Evolutionary conservation across 331 rosid genomes (phyloP), one percentile per base, ranked within the genome.

Genomic region (Prunus yedoensis): DNA sequence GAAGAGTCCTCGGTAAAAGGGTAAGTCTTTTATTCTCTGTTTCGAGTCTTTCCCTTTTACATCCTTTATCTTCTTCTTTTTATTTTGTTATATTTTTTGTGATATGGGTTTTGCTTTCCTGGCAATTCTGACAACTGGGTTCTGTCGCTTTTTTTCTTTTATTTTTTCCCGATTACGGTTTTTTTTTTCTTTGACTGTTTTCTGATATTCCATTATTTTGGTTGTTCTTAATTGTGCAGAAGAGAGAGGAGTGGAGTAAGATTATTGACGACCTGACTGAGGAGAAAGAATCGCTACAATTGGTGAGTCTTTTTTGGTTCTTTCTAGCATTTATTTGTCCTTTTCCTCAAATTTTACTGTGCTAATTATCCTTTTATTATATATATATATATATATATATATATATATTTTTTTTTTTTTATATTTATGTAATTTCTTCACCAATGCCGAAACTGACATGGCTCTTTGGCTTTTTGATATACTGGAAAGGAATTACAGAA

Each of bases 401-500:
- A n/a, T n/a, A n/a, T n/a, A n/a, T n/a, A n/a, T n/a, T n/a, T n/a
- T n/a, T n/a, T n/a, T 10, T 4, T 32, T 32, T 32, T 1, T 23
- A 23, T 76, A 4, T 45, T 10, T 32, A 67, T 27, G 4, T 21
- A 2, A 21, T 3, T 38, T 23, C 2, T 43, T 45, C 41, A 23
- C 53, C 62, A 50, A 62, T 43, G 11, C 17, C 32, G 51, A 27
- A 51, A 38, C 13, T 51, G 43, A 38, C 38, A 13, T n/a, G n/a
- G n/a, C n/a, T n/a, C n/a, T n/a, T n/a, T 17, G 50, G 52, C 3
- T 47, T 32, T 21, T 46, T 18, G 38, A 35, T 35, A 82, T 66
- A 27, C 38, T 12, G 58, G 60, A 21, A 87, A 92, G 92, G 90
- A 90, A 64, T 0, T 88, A 14, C 74, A 82, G 62, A 82, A 71